A percentile compares a stretch with the other conserved stretches of the same genome.
Evolutionary conservation across 805 yeast genomes (phyloP).

Genomic region (Zygoascus tannicola): DNA sequence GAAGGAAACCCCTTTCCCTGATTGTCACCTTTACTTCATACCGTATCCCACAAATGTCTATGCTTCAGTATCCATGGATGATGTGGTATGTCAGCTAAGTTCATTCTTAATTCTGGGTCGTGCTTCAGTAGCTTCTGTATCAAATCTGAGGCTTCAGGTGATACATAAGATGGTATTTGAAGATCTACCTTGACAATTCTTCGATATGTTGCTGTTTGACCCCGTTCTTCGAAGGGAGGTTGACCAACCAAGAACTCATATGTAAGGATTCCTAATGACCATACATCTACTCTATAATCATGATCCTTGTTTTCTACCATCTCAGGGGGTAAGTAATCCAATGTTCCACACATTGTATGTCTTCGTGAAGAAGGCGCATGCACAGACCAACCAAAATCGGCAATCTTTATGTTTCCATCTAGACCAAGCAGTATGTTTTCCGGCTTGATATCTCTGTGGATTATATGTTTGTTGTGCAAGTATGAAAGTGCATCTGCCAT

Average conservation of each 20-base stretch:
- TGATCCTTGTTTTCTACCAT: constrained; percentile 80
- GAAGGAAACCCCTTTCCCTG: no score
- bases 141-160: constrained; percentile 68
- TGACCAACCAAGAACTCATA: constrained; percentile 80
- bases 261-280: constrained; percentile 86
- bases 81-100: constrained; percentile 47
- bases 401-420: constrained; percentile 67
- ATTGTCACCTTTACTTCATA: constrained; percentile 2
- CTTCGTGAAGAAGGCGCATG: constrained; percentile 52
- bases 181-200: constrained; percentile 73
- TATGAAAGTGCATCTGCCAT: constrained; percentile 72
- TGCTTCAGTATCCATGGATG: constrained; percentile 84
- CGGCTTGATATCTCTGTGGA: constrained; percentile 91
- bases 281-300: constrained; percentile 70
- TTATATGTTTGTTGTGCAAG: constrained; percentile 68
- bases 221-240: constrained; percentile 89
- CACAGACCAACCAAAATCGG: constrained; percentile 97
- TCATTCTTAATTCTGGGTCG: constrained; percentile 58
- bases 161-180: constrained; percentile 59
- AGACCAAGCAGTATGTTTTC: constrained; percentile 78
- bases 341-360: constrained; percentile 86
- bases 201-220: constrained; percentile 61
- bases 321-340: constrained; percentile 93
- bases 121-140: constrained; percentile 53
- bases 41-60: constrained; percentile 45